Evolutionary conservation across 2,329 filamentous ascomycete species (phyloP), one percentile per base, ranked within the genome.

Genomic region (Ilyonectria robusta): DNA sequence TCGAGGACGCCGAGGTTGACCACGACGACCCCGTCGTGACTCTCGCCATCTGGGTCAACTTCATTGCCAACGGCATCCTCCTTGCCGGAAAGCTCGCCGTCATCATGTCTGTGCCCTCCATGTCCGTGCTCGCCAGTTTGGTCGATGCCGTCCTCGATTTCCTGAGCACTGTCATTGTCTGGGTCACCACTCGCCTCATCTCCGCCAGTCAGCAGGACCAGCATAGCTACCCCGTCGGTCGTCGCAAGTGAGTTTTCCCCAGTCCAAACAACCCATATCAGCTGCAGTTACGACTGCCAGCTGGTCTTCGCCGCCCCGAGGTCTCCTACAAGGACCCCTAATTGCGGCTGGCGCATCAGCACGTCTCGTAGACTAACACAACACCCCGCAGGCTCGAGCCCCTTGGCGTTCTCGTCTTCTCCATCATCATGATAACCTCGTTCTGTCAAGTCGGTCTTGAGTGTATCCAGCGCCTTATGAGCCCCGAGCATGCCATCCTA

Each of bases 1-100:
- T 93, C 62, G 91, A 93, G 65, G 92, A 94, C 70, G 92, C 91
- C 64, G 87, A 88, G 23, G 73, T 94, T 2, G 92, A 94, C 76
- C 93, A 91, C 69, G 86, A 90, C 54, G 91, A 92, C 66, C 89
- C 88, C 17, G 89, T 97, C 55, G 94, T 98, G 55, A 92, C 91
- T n/a, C 77, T 96, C 21, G 95, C 95, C 47, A 96, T 98, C 75
- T 95, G 94, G 79, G 83, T 97, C 79, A 97, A 97, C 78, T 88
- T 97, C 55, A 81, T 88, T 23, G 94, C 94, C 65, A 97, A 97
- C 77, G 84, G 89, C 2, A 83, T 93, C 48, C 85, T 97, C 2
- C 86, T 97, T 3, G 87, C 87, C 7, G 89, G 93, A 67, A 97
- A 97, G 79, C 88, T 94, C 57, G 87, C 88, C 44, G 94, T 96